Conservation (phyloP, 1,139 yeast genomes). For the Kluyveromyces marxianus region DNA sequence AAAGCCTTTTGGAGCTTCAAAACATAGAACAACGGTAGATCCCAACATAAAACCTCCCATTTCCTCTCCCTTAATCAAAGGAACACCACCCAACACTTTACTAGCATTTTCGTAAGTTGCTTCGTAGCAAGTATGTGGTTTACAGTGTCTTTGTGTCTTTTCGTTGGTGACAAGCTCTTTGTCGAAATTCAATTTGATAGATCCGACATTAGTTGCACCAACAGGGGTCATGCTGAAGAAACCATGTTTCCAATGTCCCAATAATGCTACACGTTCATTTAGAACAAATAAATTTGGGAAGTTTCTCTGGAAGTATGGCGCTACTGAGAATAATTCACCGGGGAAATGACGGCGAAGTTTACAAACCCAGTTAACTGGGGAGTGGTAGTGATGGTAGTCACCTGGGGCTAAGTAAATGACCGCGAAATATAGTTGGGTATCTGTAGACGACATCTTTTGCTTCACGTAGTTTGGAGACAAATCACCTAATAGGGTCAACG, state of each 20-base stretch:
- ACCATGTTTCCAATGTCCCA: constrained; percentile 96
- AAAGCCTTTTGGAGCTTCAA: constrained; percentile 86
- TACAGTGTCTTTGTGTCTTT: constrained; percentile 30
- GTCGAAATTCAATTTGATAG: constrained; percentile 87
- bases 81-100: constrained; percentile 75
- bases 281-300: constrained; percentile 81
- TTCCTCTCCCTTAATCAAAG: constrained; percentile 85
- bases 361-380: constrained; percentile 95
- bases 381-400: constrained; percentile 94
- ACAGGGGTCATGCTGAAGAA: constrained; percentile 98
- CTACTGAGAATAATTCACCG: constrained; percentile 92
- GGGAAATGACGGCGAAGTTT: constrained; percentile 90
- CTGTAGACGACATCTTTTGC: constrained; percentile 14
- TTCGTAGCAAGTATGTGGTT: constrained; percentile 81
- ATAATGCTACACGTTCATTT: constrained; percentile 89
- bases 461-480: constrained; percentile 18
- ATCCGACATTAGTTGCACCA: constrained; percentile 98
- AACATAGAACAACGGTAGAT: constrained; percentile 88
- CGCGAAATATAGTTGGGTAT: constrained; percentile 68
- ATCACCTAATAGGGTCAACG: constrained; percentile 24
- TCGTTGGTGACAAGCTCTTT: constrained; percentile 76
- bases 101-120: constrained; percentile 86
- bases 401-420: constrained; percentile 98
- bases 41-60: constrained; percentile 97
- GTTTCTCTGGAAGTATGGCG: constrained; percentile 89